Percentiles rank a stretch among this genome's conserved stretches.
Conservation (phyloP, 2,329 filamentous ascomycete species). For the Dactylella cylindrospora region DNA sequence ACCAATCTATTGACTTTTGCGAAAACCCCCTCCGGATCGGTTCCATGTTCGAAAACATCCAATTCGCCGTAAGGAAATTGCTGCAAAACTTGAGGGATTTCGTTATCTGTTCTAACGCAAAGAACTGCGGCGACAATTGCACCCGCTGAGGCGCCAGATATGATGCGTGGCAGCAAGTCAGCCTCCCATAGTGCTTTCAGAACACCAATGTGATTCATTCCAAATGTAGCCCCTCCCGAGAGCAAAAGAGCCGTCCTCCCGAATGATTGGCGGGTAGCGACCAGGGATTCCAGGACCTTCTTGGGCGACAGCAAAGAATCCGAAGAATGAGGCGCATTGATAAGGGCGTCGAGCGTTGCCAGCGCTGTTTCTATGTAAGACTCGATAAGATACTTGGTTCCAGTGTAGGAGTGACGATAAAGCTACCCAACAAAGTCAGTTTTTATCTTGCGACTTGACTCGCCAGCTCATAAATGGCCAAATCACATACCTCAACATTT, state of each 20-base stretch:
- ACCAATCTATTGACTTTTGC: slow-evolving; percentile 70
- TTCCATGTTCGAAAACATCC: slow-evolving; percentile 71
- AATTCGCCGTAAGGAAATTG: slow-evolving; percentile 78
- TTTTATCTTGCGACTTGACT: no score
- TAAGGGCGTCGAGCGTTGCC: slow-evolving; percentile 70
- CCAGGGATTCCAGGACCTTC: slow-evolving; percentile 66
- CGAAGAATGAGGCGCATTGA: slow-evolving; percentile 57
- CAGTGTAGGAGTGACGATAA: slow-evolving; percentile 80
- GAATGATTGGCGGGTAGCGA: slow-evolving; percentile 75
- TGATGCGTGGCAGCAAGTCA: slow-evolving; percentile 76
- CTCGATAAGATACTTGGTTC: slow-evolving; percentile 85
- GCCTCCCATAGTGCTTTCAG: slow-evolving; percentile 76
- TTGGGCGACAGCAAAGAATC: slow-evolving; percentile 52
- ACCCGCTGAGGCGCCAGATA: slow-evolving; percentile 83
- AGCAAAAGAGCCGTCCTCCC: slow-evolving; percentile 80
- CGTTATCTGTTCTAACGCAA: slow-evolving; percentile 74
- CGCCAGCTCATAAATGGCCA: not conserved
- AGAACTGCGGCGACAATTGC: slow-evolving; percentile 82
- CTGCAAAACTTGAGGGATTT: slow-evolving; percentile 69
- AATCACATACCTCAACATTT: slow-evolving; percentile 60
- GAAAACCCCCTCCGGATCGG: slow-evolving; percentile 63
- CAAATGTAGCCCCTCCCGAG: slow-evolving; percentile 84
- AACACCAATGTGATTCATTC: slow-evolving; percentile 89
- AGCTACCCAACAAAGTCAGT: slow-evolving; percentile 53
- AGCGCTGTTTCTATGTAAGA: slow-evolving; percentile 79